Evolutionary conservation across 2,329 filamentous ascomycete genomes (phyloP), one percentile per base, ranked within the genome.

Genomic region (Aspergillus viridinutans): DNA sequence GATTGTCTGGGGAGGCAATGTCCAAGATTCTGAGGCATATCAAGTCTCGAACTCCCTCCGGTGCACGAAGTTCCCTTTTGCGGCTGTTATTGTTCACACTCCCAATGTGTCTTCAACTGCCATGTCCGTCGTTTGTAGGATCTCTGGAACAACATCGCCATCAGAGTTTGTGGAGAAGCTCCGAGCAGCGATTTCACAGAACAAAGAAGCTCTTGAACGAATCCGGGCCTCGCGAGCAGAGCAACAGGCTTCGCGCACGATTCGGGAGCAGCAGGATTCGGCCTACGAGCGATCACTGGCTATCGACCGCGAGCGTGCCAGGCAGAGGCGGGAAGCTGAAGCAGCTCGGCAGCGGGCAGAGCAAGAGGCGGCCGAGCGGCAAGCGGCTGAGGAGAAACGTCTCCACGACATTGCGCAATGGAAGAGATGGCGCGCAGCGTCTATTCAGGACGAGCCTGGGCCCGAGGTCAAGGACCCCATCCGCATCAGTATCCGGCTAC

Each of bases 211-310:
- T 49, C 79, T 99, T 3, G 85, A 86, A 42, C 82, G 85, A 29
- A 87, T 90, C 21, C 84, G 92, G n/a, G 84, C 88, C 2, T 86
- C 90, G 66, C 83, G 92, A 53, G 84, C 85, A 17, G 90, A 92
- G 45, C 90, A 96, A 64, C 86, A 95, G 69, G 86, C 90, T 2
- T 84, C 89, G n/a, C 83, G 93, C 49, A 90, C 79, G 65, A 79
- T 99, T 35, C 85, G 92, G n/a, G 84, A 89, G 59, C 86, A 96
- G 72, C 94, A 99, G 72, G 92, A 97, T 71, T 89, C 85, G 9
- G 94, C 94, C 0, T 99, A 99, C 72, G 92, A 99, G 75, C 85
- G 92, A 59, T 96, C 90, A 0, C 79, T 99, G 29, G 93, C 92
- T 9, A 85, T 87, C 58, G 94, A 99, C 74, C 83, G 92, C 42